Evolutionary conservation across 106 monocot species (phyloP).

Genomic region (Gastrodia elata): DNA sequence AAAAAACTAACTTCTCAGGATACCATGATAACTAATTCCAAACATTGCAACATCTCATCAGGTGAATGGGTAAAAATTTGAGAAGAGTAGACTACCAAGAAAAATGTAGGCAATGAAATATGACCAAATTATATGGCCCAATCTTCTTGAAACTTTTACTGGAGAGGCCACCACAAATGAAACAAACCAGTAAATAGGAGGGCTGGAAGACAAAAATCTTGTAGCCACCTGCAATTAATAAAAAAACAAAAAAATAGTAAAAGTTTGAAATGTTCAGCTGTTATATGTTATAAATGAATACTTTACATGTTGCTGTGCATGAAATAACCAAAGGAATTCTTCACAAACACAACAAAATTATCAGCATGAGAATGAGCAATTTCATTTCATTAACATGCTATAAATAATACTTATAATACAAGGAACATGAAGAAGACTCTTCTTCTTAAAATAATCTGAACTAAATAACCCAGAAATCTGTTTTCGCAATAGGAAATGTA

Average conservation of each 20-base stretch:
- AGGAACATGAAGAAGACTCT: background rate
- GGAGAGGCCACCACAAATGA: slow-evolving; percentile 32
- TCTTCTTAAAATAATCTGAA: too few species aligned
- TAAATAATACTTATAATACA: background rate
- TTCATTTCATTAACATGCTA: background rate
- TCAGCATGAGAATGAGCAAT: background rate
- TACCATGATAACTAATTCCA: too few species aligned
- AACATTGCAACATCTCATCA: slow-evolving; percentile 9
- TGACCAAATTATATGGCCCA: slow-evolving; percentile 45
- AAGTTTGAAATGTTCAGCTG: too few species aligned
- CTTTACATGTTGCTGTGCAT: background rate
- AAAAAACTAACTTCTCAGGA: too few species aligned
- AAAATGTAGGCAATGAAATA: slow-evolving; percentile 68
- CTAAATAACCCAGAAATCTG: too few species aligned
- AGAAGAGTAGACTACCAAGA: slow-evolving; percentile 82
- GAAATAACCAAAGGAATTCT: background rate
- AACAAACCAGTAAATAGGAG: slow-evolving; percentile 88
- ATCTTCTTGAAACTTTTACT: slow-evolving; percentile 20
- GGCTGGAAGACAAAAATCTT: slow-evolving; percentile 84
- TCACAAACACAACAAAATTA: background rate
- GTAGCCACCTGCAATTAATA: slow-evolving; percentile 57
- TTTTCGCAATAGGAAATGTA: too few species aligned
- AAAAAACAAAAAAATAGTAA: background rate
- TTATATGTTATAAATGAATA: background rate
- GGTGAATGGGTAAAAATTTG: slow-evolving; percentile 97